A percentile compares a stretch with the other conserved stretches of the same genome.
Evolutionary conservation across 2,329 filamentous ascomycete species (phyloP).

Genomic region (Venturia carpophila): DNA sequence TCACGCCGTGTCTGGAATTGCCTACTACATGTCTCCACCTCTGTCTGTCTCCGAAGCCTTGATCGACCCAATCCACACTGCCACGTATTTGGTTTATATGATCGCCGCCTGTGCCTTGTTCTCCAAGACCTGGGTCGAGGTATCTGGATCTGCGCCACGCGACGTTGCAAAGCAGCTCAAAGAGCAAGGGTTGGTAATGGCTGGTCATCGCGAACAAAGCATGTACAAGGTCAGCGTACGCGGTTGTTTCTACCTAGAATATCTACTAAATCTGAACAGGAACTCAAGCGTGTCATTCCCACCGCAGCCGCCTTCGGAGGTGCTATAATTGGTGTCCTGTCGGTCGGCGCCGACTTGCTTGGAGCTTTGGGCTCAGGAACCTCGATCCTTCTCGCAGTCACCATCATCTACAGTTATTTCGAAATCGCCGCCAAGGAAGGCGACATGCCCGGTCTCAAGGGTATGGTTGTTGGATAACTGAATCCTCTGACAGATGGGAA

Average conservation of each 20-base stretch:
- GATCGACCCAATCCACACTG: conserved; percentile 92
- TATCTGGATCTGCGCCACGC: conserved; percentile 92
- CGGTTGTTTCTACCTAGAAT: neutral
- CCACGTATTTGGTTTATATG: conserved; percentile 95
- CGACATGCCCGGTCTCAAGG: conserved; percentile 73
- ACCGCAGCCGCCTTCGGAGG: conserved; percentile 97
- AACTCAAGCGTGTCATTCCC: conserved; percentile 98
- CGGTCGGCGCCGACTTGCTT: conserved; percentile 89
- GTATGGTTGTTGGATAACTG: conserved; percentile 51
- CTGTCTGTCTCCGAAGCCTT: conserved; percentile 96
- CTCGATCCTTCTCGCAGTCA: conserved; percentile 95
- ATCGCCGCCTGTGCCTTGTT: conserved; percentile 94
- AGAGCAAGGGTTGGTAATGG: conserved; percentile 99
- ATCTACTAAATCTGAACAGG: conserved; percentile 29
- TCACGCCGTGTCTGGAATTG: conserved; percentile 83
- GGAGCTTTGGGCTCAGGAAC: conserved; percentile 94
- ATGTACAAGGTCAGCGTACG: conserved; percentile 70
- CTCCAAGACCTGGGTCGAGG: conserved; percentile 99
- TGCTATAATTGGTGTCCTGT: conserved; percentile 96
- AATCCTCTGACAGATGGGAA: neutral
- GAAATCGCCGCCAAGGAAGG: conserved; percentile 99
- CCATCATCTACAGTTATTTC: conserved; percentile 99
- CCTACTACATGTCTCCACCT: conserved; percentile 99
- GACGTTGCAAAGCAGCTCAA: conserved; percentile 99
- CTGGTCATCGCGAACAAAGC: conserved; percentile 97